phyloP scores from a whole-genome alignment of 2,329 filamentous ascomycete species.

The Talaromyces sp. region DNA sequence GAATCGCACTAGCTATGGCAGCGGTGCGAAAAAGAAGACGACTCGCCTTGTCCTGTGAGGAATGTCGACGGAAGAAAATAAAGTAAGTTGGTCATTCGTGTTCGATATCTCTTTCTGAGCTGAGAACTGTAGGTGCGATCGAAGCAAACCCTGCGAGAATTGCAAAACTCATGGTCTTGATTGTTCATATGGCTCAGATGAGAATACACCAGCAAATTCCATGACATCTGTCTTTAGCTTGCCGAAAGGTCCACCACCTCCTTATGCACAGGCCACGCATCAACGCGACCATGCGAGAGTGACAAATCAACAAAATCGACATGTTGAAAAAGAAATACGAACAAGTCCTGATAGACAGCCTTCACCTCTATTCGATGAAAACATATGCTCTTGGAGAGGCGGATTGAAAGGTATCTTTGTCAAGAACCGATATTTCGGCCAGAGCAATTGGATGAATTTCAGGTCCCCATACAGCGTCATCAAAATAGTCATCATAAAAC shows the following conservation, averaged over 20 bases:
- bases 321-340: no score
- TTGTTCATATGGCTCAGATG: background rate
- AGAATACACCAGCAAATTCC: background rate
- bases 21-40: slow-evolving; percentile 15
- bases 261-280: background rate
- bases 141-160: slow-evolving; percentile 7
- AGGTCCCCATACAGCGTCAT: slow-evolving; percentile 48
- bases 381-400: background rate
- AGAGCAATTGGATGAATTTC: slow-evolving; percentile 51
- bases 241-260: background rate
- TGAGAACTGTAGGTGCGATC: slow-evolving; percentile 10
- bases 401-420: slow-evolving; percentile 1
- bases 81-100: slow-evolving; percentile 10
- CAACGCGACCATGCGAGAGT: background rate
- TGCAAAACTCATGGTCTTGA: slow-evolving; percentile 4
- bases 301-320: background rate
- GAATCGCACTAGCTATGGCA: background rate
- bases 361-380: background rate
- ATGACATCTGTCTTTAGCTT: slow-evolving; percentile 13
- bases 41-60: slow-evolving; percentile 2
- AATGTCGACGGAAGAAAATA: slow-evolving; percentile 20
- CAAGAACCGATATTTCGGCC: slow-evolving; percentile 53
- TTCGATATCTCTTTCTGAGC: background rate
- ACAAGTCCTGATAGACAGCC: background rate
- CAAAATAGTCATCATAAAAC: slow-evolving; percentile 41